Conservation (phyloP, 345 rosid species). For the Turnera subulata region DNA sequence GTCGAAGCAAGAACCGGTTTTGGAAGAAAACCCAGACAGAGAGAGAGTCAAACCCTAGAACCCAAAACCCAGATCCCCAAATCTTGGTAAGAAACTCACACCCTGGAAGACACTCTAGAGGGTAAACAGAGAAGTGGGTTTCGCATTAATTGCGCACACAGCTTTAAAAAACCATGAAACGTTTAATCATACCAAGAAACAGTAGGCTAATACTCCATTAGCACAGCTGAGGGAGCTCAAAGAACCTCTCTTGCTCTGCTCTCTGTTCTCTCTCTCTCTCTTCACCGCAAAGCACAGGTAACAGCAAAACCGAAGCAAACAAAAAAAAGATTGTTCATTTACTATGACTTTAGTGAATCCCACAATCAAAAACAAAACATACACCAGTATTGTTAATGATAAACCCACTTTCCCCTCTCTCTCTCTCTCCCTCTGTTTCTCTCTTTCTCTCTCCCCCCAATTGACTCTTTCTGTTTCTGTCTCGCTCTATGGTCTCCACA, state of each 20-base stretch:
- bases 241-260: constrained; percentile 6
- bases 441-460: background rate
- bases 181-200: background rate
- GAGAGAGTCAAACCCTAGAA: constrained; percentile 54
- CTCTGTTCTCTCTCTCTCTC: constrained; percentile 12
- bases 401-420: constrained; percentile 21
- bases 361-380: constrained; percentile 15
- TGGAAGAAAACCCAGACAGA: constrained; percentile 41
- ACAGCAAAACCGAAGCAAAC: constrained; percentile 29
- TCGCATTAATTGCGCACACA: constrained; percentile 6
- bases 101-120: constrained; percentile 12
- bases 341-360: constrained; percentile 28
- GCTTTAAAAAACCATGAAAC: constrained; percentile 9
- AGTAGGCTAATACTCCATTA: constrained; percentile 23
- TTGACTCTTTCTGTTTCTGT: constrained; percentile 30
- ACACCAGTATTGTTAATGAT: constrained; percentile 15
- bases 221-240: constrained; percentile 22
- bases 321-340: constrained; percentile 30
- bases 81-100: constrained; percentile 16
- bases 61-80: constrained; percentile 60
- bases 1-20: constrained; percentile 24
- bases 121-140: constrained; percentile 20
- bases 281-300: constrained; percentile 25
- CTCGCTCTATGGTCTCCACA: constrained; percentile 13
- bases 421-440: constrained; percentile 25